Evolutionary conservation across 331 rosid genomes (phyloP).

Genomic region (Rosa hybrid): DNA sequence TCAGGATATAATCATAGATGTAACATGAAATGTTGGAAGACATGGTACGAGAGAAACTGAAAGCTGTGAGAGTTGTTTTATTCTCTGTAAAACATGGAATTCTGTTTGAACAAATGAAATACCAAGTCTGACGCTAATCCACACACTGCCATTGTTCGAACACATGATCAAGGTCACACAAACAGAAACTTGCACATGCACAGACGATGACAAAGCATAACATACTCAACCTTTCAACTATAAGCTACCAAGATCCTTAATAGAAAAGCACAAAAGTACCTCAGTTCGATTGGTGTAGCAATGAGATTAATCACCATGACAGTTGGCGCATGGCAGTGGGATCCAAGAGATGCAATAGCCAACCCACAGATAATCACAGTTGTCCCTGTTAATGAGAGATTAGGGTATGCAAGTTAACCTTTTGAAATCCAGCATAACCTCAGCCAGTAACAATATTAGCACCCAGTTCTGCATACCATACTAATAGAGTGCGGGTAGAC

Average conservation of each 20-base stretch:
- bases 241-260: too few species aligned
- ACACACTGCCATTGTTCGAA: too few species aligned
- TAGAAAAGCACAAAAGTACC: conserved; percentile 44
- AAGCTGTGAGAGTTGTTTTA: background rate
- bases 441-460: too few species aligned
- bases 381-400: conserved; percentile 48
- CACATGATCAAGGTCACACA: background rate
- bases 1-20: background rate
- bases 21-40: background rate
- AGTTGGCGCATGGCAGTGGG: conserved; percentile 80
- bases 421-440: too few species aligned
- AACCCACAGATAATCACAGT: conserved; percentile 74
- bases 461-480: too few species aligned
- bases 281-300: conserved; percentile 85
- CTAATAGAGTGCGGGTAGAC: background rate
- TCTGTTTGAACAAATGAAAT: background rate
- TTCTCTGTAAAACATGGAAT: background rate
- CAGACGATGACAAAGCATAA: background rate
- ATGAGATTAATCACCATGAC: conserved; percentile 79
- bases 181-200: background rate
- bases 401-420: too few species aligned
- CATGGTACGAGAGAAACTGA: background rate
- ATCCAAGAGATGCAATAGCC: conserved; percentile 69
- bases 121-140: too few species aligned
- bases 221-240: background rate